Conservation (phyloP, 371 early-diverging fungal genomes). For the Umbelopsis sp. region DNA sequence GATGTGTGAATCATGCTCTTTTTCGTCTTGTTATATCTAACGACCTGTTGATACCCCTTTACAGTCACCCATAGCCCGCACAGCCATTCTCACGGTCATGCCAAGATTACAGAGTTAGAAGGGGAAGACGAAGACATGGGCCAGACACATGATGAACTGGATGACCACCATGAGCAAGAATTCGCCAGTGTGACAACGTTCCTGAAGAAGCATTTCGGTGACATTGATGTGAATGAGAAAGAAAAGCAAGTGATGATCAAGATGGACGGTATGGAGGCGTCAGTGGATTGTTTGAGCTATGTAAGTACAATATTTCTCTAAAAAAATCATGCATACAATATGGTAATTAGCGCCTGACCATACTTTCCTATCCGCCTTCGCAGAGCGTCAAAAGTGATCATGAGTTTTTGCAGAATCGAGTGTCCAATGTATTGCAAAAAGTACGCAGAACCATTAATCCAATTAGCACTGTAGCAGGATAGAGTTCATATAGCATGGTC, state of each 20-base stretch:
- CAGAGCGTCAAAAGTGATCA: constrained; percentile 14
- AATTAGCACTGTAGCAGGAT: constrained; percentile 20
- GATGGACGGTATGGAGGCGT: constrained; percentile 50
- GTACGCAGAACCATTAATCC: constrained; percentile 41
- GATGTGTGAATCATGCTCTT: neutral
- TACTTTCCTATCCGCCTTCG: neutral
- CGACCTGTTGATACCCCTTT: neutral
- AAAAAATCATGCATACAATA: neutral
- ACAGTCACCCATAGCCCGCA: constrained; percentile 21
- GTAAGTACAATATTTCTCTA: constrained; percentile 30
- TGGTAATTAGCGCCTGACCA: neutral
- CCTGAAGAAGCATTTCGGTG: constrained; percentile 49
- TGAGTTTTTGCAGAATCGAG: constrained; percentile 1
- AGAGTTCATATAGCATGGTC: neutral
- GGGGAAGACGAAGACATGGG: neutral
- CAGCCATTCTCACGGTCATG: constrained; percentile 37
- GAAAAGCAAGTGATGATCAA: constrained; percentile 42
- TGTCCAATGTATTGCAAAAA: constrained; percentile 26
- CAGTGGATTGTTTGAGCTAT: constrained; percentile 49
- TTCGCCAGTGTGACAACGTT: constrained; percentile 38
- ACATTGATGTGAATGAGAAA: constrained; percentile 42
- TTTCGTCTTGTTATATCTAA: neutral
- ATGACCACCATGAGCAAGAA: constrained; percentile 28
- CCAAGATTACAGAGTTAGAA: constrained; percentile 2
- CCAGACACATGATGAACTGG: constrained; percentile 19